Evolutionary conservation across 2,329 filamentous ascomycete genomes (phyloP), one percentile per base, ranked within the genome.

Genomic region (Xenosphaeropsis pyriputrescens): DNA sequence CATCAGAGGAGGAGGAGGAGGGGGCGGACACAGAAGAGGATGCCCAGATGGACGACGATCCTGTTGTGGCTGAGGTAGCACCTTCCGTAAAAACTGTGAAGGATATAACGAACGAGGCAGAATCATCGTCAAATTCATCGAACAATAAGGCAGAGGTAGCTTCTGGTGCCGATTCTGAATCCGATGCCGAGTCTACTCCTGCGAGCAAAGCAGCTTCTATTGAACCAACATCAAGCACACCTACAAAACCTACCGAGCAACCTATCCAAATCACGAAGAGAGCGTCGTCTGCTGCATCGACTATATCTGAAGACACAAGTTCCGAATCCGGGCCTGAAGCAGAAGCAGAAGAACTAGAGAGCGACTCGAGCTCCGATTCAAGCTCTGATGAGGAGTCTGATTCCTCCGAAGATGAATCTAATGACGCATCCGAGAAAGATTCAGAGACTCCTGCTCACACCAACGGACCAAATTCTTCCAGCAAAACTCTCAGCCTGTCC

Each of bases 401-500:
- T 8, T 26, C 22, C 8, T 26, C 22, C 8, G 22, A 18, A 18
- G 16, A 7, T 19, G 16, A 35, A 7, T 32, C 30, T 32, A 12
- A 22, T 22, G 34, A 29, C 33, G 34, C 36, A 15, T 36, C 31
- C 12, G 42, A 13, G 36, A 36, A 6, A 39, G 43, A 13, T 16
- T 34, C 31, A 26, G 39, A 29, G 32, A 35, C 29, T 15, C 30
- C 41, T 13, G 19, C 33, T 31, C 12, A n/a, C n/a, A 15, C 35
- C 15, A 35, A 3, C 12, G 15, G 11, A 18, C 31, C 16, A 13
- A 31, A 18, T 14, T 39, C 37, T 13, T 35, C n/a, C 13, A 38
- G 38, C 5, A 40, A 40, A 9, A 65, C 60, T 47, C 56, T 78
- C 32, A 68, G 64, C 18, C 72, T 77, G 54, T 68, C 67, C 48